phyloP scores from a whole-genome alignment of 164 flowering plant species.

The Malania oleifera region DNA sequence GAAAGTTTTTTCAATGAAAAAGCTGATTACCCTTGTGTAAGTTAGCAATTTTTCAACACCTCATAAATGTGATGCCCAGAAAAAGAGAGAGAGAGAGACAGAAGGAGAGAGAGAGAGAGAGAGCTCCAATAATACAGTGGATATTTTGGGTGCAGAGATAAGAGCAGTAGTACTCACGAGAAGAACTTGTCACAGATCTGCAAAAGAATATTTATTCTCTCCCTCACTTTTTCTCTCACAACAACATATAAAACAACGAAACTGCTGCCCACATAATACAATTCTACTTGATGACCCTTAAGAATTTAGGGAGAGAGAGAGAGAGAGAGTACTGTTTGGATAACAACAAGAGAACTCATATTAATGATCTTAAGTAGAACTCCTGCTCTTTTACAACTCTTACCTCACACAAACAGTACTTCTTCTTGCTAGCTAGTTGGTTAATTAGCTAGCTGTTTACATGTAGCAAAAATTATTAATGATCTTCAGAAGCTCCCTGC shows the following conservation, averaged over 20 bases:
- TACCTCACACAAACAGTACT: too few species aligned
- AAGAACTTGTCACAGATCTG: slow-evolving; percentile 20
- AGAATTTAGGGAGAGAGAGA: neutral
- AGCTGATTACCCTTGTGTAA: neutral
- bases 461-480: too few species aligned
- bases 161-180: slow-evolving; percentile 50
- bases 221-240: slow-evolving; percentile 21
- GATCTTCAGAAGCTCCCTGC: too few species aligned
- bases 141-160: slow-evolving; percentile 10
- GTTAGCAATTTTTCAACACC: neutral
- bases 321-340: too few species aligned
- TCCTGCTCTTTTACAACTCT: too few species aligned
- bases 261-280: slow-evolving; percentile 22
- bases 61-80: neutral
- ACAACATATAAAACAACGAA: slow-evolving; percentile 45
- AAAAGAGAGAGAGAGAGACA: slow-evolving; percentile 8
- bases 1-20: too few species aligned
- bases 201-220: slow-evolving; percentile 30
- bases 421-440: too few species aligned
- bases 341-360: too few species aligned
- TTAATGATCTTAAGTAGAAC: too few species aligned
- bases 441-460: too few species aligned
- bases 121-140: slow-evolving; percentile 19
- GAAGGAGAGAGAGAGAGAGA: slow-evolving; percentile 9
- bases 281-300: slow-evolving; percentile 17